Percentiles rank a stretch among this genome's conserved stretches.
These are phyloP conservation scores for Brassica juncea DNA, from an alignment of 345 rosid genomes.

Conservation along the genomic window DNA sequence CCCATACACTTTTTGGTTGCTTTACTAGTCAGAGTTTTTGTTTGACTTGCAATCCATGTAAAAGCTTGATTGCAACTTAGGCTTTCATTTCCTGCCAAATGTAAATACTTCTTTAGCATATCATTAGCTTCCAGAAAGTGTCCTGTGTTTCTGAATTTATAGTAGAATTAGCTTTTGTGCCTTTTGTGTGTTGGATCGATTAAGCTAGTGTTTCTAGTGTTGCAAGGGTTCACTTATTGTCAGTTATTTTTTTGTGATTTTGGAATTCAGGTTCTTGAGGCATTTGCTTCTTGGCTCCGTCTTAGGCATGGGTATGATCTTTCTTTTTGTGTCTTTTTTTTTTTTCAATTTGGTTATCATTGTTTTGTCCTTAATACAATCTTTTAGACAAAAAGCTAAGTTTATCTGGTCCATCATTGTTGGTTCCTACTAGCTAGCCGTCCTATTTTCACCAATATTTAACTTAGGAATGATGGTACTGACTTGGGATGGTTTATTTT, in stretches of 20 bases:
- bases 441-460: not conserved
- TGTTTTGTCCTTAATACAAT: not conserved
- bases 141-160: not conserved
- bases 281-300: constrained; percentile 98
- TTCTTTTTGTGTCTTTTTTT: constrained; percentile 15
- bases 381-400: constrained; percentile 16
- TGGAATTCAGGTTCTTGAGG: constrained; percentile 88
- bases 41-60: too few species aligned
- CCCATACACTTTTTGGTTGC: too few species aligned
- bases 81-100: too few species aligned
- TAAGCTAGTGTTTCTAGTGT: constrained; percentile 28
- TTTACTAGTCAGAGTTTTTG: too few species aligned
- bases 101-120: too few species aligned
- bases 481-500: constrained; percentile 26
- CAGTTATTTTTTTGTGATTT: constrained; percentile 18
- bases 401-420: not conserved
- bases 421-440: constrained; percentile 14
- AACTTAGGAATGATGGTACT: constrained; percentile 12
- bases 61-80: constrained; percentile 20
- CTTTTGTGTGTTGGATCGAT: constrained; percentile 19
- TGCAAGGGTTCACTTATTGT: constrained; percentile 25
- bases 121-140: too few species aligned
- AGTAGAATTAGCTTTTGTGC: not conserved
- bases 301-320: constrained; percentile 76
- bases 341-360: constrained; percentile 6